Conservation (phyloP, 2,329 filamentous ascomycete genomes). For the Colletotrichum sansevieriae region DNA sequence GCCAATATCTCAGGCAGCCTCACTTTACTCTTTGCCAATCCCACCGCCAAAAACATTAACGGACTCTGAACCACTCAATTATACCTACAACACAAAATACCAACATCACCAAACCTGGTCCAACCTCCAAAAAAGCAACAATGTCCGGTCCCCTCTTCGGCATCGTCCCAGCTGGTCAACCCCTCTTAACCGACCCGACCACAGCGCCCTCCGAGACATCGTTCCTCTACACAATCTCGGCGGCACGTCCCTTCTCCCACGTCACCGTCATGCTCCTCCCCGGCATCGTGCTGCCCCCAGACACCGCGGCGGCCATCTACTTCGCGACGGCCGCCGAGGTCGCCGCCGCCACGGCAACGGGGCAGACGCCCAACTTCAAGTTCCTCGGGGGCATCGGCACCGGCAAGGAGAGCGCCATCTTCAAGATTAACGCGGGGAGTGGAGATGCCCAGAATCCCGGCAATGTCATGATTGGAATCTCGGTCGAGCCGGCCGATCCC, state of each 20-base stretch:
- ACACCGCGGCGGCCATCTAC: slow-evolving; percentile 91
- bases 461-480: slow-evolving; percentile 83
- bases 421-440: slow-evolving; percentile 72
- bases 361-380: slow-evolving; percentile 72
- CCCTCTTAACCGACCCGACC: slow-evolving; percentile 67
- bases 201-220: slow-evolving; percentile 66
- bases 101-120: too few species aligned
- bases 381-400: slow-evolving; percentile 91
- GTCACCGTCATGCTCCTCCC: slow-evolving; percentile 92
- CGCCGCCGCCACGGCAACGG: slow-evolving; percentile 54
- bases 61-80: too few species aligned
- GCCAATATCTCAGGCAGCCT: too few species aligned
- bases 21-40: too few species aligned
- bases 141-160: slow-evolving; percentile 67
- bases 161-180: slow-evolving; percentile 71
- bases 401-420: slow-evolving; percentile 92
- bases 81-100: too few species aligned
- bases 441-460: slow-evolving; percentile 48
- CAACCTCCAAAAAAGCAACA: slow-evolving; percentile 5
- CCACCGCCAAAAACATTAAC: too few species aligned
- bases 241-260: slow-evolving; percentile 76
- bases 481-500: slow-evolving; percentile 80
- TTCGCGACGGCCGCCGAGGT: slow-evolving; percentile 69
- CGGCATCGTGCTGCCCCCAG: slow-evolving; percentile 76
- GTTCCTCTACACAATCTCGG: slow-evolving; percentile 67